Base-by-base conservation (phyloP, 2,329 filamentous ascomycete genomes). In the Stagonosporopsis cucurbitacearum region DNA sequence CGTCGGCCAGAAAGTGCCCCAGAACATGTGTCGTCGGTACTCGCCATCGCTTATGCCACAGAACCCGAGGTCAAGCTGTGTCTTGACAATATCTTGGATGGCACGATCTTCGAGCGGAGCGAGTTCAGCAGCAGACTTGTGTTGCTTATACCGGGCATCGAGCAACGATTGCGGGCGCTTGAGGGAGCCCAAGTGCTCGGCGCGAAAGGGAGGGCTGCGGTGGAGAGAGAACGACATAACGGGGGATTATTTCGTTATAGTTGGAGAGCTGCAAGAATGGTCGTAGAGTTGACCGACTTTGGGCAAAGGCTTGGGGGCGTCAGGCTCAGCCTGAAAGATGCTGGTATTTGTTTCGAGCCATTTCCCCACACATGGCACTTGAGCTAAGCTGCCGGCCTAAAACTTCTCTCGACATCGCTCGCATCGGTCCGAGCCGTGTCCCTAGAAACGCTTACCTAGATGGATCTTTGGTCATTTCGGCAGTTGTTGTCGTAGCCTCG, bases 111-210 rank as follows among this genome's bases (percentile, higher is more conserved):
- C 89, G 26, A 87, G 76, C 0, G 79, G 78, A 5, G 78, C 78
- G 9, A 92, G 80, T 57, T 87, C 82, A 37, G 82, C 71, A 62
- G 83, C 77, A 54, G 84, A 83, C 40, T 84, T 81, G 59, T 86
- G 78, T 50, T 80, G 71, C 65, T 81, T 70, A 59, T 79, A 75
- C 75, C 88, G 81, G 22, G 82, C 82, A 28, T 83, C 78, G 13
- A 88, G 79, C 19, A 91, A 82, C 37, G 80, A 72, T 49, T 84
- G 75, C 1, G 88, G 87, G 23, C 88, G 86, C 59, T 90, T 82
- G 17, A 90, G 80, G 13, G 87, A 90, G 43, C 88, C 88, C 58
- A 90, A 82, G 62, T 90, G 88, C 74, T 90, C 88, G 54, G 87
- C 86, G 70, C 88, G 84, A 74, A 88, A 90, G 43, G 85, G 87